A percentile compares a stretch with the other conserved stretches of the same genome.
phyloP scores from a whole-genome alignment of 805 yeast genomes.

The Lipomyces yamanashiensis region DNA sequence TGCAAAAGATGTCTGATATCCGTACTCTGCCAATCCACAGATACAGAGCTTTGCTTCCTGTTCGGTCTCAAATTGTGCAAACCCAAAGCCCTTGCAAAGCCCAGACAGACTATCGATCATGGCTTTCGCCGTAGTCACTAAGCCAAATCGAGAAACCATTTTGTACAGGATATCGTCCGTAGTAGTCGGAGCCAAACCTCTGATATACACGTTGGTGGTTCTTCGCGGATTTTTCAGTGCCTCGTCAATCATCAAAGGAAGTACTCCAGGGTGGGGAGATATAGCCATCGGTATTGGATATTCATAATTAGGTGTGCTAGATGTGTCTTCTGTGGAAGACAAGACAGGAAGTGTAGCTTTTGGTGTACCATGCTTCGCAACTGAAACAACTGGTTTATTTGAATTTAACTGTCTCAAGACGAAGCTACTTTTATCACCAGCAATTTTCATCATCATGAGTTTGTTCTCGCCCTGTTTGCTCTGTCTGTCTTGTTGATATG shows the following conservation, averaged over 20 bases:
- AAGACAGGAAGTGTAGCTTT: neutral
- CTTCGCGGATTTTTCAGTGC: conserved; percentile 45
- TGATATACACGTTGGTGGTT: conserved; percentile 60
- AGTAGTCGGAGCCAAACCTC: conserved; percentile 60
- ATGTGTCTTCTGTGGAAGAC: neutral
- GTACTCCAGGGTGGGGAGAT: conserved; percentile 19
- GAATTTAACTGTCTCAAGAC: conserved; percentile 2
- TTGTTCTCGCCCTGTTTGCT: neutral
- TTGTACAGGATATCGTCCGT: conserved; percentile 55
- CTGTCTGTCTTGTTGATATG: neutral
- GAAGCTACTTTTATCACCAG: neutral
- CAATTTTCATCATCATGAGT: neutral
- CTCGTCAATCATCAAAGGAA: conserved; percentile 29
- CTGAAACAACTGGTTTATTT: neutral
- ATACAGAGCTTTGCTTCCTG: conserved; percentile 39
- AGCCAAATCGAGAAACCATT: conserved; percentile 52
- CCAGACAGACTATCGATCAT: conserved; percentile 48
- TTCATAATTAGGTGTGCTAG: neutral
- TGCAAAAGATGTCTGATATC: conserved; percentile 40
- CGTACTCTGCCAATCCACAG: conserved; percentile 36
- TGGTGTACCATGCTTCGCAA: neutral
- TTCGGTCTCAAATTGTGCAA: conserved; percentile 49
- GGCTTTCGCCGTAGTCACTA: conserved; percentile 55
- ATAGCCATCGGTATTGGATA: conserved; percentile 32
- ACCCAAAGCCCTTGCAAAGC: conserved; percentile 46